Base-by-base conservation (phyloP, 352 stramenopile species). In the Phytopythium sindhum region DNA sequence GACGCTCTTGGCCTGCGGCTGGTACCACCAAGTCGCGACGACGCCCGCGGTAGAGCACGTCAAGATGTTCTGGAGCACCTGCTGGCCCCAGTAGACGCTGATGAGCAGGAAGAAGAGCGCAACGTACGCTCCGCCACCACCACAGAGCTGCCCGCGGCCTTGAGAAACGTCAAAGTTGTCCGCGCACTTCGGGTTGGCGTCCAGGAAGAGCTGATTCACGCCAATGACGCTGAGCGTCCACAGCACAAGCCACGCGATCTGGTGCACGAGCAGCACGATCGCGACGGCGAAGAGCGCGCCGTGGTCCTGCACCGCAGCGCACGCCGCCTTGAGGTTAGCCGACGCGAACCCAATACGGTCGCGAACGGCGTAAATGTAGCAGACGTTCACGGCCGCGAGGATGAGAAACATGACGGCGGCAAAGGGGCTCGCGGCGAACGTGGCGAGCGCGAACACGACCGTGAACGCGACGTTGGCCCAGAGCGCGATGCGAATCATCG, bases 1-100 rank as follows among this genome's bases (percentile, higher is more conserved):
- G 17, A 77, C 83, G 39, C 75, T 81, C 64, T 84, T 70, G 6
- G 74, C 57, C 59, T 83, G 62, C 10, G 81, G 74, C 64, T 93
- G 81, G 73, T 93, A 95, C 87, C 87, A 95, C 83, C 85, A 95
- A 2, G 83, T 88, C 8, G 87, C 87, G 21, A 95, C 81, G 35
- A 91, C 82, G 31, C 87, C 87, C 1, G 87, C 75, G 12, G 82
- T 89, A 29, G 87, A 93, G 69, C 82, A 93, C 12, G 84, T 95
- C 23, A 93, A 66, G 23, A 95, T 81, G 61, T 95, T 95, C 69
- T 92, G 81, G 55, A 95, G 68, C 55, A 93, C 84, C 61, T 93
- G 85, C 58, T 93, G 84, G 21, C 86, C 86, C 84, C 84, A 95
- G 67, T 91, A 95, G 8, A 95, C 69, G 63, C 80, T 91, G 54